Evolutionary conservation across 352 stramenopile genomes (phyloP).

Genomic region (Globisporangium sylvaticum): DNA sequence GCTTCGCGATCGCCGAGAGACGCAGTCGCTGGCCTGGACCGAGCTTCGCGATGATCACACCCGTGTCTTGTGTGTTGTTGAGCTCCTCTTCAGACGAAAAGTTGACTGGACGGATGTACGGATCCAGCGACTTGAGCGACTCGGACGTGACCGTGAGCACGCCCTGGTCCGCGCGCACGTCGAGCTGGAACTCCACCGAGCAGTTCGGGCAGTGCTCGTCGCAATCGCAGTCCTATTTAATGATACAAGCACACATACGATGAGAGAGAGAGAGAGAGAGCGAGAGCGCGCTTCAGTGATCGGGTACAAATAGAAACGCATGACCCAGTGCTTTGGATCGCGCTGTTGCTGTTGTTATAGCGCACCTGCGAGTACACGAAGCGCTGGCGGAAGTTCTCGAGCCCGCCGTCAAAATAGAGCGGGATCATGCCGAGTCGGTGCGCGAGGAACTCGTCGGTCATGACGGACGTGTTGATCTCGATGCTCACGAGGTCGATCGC

Average conservation of each 20-base stretch:
- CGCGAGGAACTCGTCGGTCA: slow-evolving; percentile 98
- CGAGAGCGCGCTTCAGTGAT: not conserved
- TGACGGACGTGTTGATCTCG: slow-evolving; percentile 95
- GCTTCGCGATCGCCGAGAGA: slow-evolving; percentile 92
- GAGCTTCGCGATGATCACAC: slow-evolving; percentile 97
- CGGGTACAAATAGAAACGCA: not conserved
- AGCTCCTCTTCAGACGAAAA: slow-evolving; percentile 87
- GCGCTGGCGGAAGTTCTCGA: slow-evolving; percentile 88
- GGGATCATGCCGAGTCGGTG: slow-evolving; percentile 98
- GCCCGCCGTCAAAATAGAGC: slow-evolving; percentile 82
- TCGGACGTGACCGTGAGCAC: slow-evolving; percentile 76
- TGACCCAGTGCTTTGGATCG: not conserved
- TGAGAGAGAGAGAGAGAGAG: not conserved
- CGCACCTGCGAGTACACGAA: slow-evolving; percentile 82
- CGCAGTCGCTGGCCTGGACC: slow-evolving; percentile 92
- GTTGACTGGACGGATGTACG: slow-evolving; percentile 83
- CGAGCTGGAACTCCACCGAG: slow-evolving; percentile 95
- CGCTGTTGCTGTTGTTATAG: too few relatives aligned
- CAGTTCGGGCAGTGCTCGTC: slow-evolving; percentile 96
- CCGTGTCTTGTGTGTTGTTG: slow-evolving; percentile 93
- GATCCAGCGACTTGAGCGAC: slow-evolving; percentile 75
- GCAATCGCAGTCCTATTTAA: slow-evolving; percentile 79
- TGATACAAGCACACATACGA: not conserved
- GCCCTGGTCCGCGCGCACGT: slow-evolving; percentile 82
- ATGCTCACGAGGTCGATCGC: slow-evolving; percentile 99